Conservation (phyloP, 768 basidiomycete species). For the Tricholoma bakamatsutake region DNA sequence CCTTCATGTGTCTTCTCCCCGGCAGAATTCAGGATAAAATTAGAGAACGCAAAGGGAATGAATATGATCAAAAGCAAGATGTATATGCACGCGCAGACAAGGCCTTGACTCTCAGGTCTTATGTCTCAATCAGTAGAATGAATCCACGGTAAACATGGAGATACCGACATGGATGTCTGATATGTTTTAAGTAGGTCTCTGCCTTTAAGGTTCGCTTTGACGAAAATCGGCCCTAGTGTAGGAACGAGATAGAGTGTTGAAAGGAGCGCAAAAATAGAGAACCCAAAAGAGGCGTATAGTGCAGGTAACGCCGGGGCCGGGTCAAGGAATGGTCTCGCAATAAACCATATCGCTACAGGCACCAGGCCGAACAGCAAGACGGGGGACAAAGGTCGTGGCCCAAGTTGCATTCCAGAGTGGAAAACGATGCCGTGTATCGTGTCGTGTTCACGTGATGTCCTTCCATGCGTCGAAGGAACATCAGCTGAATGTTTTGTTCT, state of each 20-base stretch:
- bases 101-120: slow-evolving; percentile 94
- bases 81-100: slow-evolving; percentile 87
- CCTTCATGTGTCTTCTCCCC: slow-evolving; percentile 48
- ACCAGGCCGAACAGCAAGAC: slow-evolving; percentile 52
- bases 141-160: background rate
- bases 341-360: slow-evolving; percentile 69
- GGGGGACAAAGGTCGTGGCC: slow-evolving; percentile 46
- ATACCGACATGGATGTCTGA: slow-evolving; percentile 58
- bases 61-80: slow-evolving; percentile 84
- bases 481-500: background rate
- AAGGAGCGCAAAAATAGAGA: slow-evolving; percentile 78
- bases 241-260: slow-evolving; percentile 76
- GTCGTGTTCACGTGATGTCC: slow-evolving; percentile 3
- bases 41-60: slow-evolving; percentile 92
- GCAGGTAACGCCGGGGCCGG: slow-evolving; percentile 66
- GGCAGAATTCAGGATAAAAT: slow-evolving; percentile 47
- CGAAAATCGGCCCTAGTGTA: slow-evolving; percentile 73
- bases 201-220: slow-evolving; percentile 79
- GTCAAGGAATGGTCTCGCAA: slow-evolving; percentile 64
- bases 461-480: no score
- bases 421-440: background rate
- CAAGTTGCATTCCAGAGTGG: slow-evolving; percentile 18
- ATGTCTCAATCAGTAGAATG: slow-evolving; percentile 3
- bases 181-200: slow-evolving; percentile 84
- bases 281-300: slow-evolving; percentile 74